These are phyloP conservation scores for Neopestalotiopsis sp. DNA, from an alignment of 2,329 filamentous ascomycete genomes.

Conservation along the genomic window DNA sequence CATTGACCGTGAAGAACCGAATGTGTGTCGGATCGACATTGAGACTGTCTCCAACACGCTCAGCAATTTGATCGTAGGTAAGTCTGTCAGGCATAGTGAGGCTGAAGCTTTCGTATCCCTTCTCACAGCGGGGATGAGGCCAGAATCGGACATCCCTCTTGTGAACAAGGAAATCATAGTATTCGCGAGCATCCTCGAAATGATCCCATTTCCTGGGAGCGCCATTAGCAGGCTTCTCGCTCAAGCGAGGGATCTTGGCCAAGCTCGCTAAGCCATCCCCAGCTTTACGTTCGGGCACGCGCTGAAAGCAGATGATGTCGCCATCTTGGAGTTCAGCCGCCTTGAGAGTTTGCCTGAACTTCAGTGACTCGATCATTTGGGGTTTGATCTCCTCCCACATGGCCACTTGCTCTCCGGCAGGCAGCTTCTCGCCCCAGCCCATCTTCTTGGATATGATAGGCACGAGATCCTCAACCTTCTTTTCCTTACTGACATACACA, in stretches of 20 bases:
- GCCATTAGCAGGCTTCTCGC: slow-evolving; percentile 45
- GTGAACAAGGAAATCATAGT: slow-evolving; percentile 92
- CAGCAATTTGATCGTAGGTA: slow-evolving; percentile 84
- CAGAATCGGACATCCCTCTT: slow-evolving; percentile 80
- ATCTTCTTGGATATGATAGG: slow-evolving; percentile 80
- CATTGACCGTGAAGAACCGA: slow-evolving; percentile 87
- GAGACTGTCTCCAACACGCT: slow-evolving; percentile 81
- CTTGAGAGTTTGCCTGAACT: slow-evolving; percentile 86
- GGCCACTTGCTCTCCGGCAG: slow-evolving; percentile 63
- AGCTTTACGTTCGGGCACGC: slow-evolving; percentile 56
- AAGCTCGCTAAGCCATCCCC: slow-evolving; percentile 43
- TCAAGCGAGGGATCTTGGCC: slow-evolving; percentile 43
- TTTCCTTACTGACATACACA: slow-evolving; percentile 84
- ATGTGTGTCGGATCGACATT: slow-evolving; percentile 83
- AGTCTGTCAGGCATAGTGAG: slow-evolving; percentile 86
- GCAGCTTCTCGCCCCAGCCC: slow-evolving; percentile 80
- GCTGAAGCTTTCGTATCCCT: slow-evolving; percentile 69
- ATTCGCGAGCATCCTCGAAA: slow-evolving; percentile 77
- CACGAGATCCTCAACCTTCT: slow-evolving; percentile 85
- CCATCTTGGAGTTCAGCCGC: slow-evolving; percentile 95
- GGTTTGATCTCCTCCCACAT: slow-evolving; percentile 98
- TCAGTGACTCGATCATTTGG: slow-evolving; percentile 94
- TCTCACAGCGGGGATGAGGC: slow-evolving; percentile 66
- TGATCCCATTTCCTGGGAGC: slow-evolving; percentile 50
- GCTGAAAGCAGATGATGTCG: slow-evolving; percentile 95